A percentile compares a stretch with the other conserved stretches of the same genome.
Conservation (phyloP, 257 asterid species). For the Solanum pimpinellifolium region DNA sequence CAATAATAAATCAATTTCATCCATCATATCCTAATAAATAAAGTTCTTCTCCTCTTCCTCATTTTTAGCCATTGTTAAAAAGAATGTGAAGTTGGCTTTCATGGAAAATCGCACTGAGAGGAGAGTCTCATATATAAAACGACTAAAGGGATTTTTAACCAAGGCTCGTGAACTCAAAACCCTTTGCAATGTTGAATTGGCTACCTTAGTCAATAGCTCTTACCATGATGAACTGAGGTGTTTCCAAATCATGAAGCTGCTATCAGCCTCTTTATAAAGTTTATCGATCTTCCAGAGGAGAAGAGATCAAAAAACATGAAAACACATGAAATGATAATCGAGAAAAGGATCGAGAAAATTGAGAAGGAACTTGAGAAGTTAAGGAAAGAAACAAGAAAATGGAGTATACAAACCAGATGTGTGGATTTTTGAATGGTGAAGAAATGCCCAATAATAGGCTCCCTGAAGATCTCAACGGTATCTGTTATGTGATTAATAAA, state of each 20-base stretch:
- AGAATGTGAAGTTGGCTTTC: not conserved
- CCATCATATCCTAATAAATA: not conserved
- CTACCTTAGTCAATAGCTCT: not conserved
- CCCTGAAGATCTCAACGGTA: not conserved
- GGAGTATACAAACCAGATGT: not conserved
- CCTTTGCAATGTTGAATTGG: not conserved
- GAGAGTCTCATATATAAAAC: not conserved
- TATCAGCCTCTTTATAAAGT: not conserved
- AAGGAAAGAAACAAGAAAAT: not conserved
- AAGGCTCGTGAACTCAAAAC: not conserved
- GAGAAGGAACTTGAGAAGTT: not conserved
- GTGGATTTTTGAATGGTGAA: not conserved
- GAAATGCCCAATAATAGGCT: fast-evolving
- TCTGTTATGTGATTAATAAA: not conserved
- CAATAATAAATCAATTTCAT: not conserved
- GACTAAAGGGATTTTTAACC: not conserved
- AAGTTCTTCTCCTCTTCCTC: not conserved
- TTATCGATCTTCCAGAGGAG: not conserved
- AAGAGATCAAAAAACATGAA: not conserved
- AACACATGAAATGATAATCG: not conserved
- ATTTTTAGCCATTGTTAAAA: not conserved
- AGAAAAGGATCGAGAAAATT: not conserved
- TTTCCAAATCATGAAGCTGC: not conserved
- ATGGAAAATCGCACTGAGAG: not conserved
- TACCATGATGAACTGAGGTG: not conserved